These are phyloP conservation scores for Malus orientalis DNA, from an alignment of 306 rosid genomes.

Conservation along the genomic window DNA sequence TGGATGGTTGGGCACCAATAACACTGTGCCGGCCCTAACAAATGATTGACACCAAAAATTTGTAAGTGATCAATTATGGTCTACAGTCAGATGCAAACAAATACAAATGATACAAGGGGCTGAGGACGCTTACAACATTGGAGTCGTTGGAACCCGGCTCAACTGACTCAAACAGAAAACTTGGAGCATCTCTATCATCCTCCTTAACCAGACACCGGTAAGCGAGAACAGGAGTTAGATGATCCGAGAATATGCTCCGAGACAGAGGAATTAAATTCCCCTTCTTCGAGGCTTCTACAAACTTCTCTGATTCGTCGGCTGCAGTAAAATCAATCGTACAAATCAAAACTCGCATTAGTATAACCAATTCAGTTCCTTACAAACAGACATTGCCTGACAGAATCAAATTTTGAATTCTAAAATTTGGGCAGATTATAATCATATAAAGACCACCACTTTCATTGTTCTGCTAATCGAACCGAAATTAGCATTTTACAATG, in stretches of 20 bases:
- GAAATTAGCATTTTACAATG: background rate
- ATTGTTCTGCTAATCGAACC: background rate
- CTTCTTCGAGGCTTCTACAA: constrained; percentile 64
- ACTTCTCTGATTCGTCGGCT: constrained; percentile 57
- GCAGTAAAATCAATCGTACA: constrained; percentile 16
- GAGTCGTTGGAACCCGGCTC: constrained; percentile 76
- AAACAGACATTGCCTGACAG: no score
- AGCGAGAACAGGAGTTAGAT: constrained; percentile 89
- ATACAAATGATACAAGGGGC: background rate
- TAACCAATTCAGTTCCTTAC: no score
- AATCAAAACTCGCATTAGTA: background rate
- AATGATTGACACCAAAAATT: background rate
- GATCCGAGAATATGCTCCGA: constrained; percentile 79
- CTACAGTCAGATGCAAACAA: background rate
- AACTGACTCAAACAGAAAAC: constrained; percentile 81
- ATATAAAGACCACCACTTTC: no score
- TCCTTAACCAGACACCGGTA: constrained; percentile 94
- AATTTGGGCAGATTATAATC: no score
- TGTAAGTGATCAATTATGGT: background rate
- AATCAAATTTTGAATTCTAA: no score
- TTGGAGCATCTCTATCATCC: constrained; percentile 94
- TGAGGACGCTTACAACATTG: constrained; percentile 43
- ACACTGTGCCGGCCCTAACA: constrained; percentile 82
- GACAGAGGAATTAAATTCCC: constrained; percentile 81
- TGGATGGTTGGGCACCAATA: constrained; percentile 86